phyloP scores from a whole-genome alignment of 805 yeast species.

The Lachancea nothofagi region DNA sequence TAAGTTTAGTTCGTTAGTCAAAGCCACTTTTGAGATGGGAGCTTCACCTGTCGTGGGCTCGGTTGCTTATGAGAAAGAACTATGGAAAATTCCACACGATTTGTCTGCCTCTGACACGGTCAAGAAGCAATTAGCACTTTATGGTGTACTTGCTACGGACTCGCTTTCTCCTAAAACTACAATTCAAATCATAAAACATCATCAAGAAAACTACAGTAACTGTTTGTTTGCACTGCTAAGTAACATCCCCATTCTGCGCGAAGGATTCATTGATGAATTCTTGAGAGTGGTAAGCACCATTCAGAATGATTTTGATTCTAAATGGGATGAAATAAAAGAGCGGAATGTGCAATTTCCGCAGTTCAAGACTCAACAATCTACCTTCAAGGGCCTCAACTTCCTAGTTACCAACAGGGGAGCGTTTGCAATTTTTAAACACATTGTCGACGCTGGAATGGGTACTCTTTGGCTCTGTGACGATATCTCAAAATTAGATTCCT shows the following conservation, averaged over 20 bases:
- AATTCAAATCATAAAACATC: slow-evolving; percentile 9
- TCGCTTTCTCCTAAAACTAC: slow-evolving; percentile 10
- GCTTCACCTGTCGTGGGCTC: slow-evolving; percentile 20
- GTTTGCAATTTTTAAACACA: slow-evolving; percentile 9
- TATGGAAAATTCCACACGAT: slow-evolving; percentile 18
- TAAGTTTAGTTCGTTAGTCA: slow-evolving; percentile 6
- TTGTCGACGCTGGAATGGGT: slow-evolving; percentile 12
- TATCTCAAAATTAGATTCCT: slow-evolving; percentile 3
- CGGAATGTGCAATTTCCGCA: slow-evolving; percentile 5
- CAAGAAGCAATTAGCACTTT: not conserved
- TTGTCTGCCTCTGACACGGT: not conserved
- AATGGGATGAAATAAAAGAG: slow-evolving; percentile 10
- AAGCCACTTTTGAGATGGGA: slow-evolving; percentile 17
- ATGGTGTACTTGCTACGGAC: slow-evolving; percentile 4
- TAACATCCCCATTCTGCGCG: slow-evolving; percentile 11
- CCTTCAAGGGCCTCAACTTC: slow-evolving; percentile 6
- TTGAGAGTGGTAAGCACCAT: slow-evolving; percentile 3
- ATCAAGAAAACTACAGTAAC: slow-evolving; percentile 5
- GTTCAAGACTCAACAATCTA: not conserved
- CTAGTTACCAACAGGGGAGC: slow-evolving; percentile 8
- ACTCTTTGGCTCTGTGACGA: slow-evolving; percentile 6
- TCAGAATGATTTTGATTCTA: slow-evolving; percentile 13
- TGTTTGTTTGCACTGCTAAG: slow-evolving; percentile 16
- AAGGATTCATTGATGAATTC: slow-evolving; percentile 5
- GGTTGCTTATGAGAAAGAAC: slow-evolving; percentile 12